phyloP scores from a whole-genome alignment of 1,284 basidiomycete genomes.

The Megacollybia platyphylla region DNA sequence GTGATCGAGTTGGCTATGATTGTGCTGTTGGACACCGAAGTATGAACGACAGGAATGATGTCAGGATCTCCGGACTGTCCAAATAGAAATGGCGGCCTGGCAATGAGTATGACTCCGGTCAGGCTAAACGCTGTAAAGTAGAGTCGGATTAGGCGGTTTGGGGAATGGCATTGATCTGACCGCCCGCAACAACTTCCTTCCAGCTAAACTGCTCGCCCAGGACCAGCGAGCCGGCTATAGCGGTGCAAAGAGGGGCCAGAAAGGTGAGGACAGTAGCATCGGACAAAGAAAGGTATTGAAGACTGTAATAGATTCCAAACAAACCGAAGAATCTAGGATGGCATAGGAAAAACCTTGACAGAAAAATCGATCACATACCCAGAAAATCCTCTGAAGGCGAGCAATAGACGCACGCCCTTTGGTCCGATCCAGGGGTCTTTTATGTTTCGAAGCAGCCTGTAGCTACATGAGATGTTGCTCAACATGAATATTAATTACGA shows the following conservation, averaged over 20 bases:
- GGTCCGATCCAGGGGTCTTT: slow-evolving; percentile 47
- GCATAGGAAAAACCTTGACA: background rate
- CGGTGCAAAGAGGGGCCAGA: slow-evolving; percentile 58
- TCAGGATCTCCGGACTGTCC: slow-evolving; percentile 12
- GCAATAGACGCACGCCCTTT: slow-evolving; percentile 33
- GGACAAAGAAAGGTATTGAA: slow-evolving; percentile 58
- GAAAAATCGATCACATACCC: slow-evolving; percentile 22
- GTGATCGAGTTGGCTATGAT: background rate
- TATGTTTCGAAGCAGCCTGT: slow-evolving; percentile 18
- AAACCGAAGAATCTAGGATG: slow-evolving; percentile 42
- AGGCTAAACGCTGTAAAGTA: slow-evolving; percentile 34
- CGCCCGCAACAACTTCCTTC: slow-evolving; percentile 49
- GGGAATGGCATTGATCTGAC: slow-evolving; percentile 21
- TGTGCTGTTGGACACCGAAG: too few relatives aligned
- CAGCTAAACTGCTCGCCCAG: slow-evolving; percentile 52
- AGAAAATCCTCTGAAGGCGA: slow-evolving; percentile 36
- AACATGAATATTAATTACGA: background rate
- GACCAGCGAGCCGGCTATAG: slow-evolving; percentile 55
- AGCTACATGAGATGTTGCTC: background rate
- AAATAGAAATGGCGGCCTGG: slow-evolving; percentile 36
- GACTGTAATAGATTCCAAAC: slow-evolving; percentile 58
- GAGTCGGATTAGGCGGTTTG: slow-evolving; percentile 7
- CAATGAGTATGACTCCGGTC: slow-evolving; percentile 51
- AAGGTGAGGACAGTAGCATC: slow-evolving; percentile 73
- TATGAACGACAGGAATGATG: slow-evolving; percentile 5